Conservation (phyloP, 75 land plant species). For the Pinus taeda region DNA sequence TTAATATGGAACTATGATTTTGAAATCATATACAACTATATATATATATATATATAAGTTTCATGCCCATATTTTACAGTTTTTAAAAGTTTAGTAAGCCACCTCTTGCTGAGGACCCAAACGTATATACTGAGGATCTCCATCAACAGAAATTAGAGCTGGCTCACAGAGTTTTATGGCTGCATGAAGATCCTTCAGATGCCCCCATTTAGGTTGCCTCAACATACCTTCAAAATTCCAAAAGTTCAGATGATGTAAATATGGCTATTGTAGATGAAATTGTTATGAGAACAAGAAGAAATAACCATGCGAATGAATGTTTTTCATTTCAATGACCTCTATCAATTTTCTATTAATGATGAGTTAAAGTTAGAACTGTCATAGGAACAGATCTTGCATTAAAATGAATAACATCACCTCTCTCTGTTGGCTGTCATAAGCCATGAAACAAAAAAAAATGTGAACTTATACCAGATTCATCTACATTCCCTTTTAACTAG, state of each 20-base stretch:
- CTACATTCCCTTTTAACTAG: too few relatives aligned
- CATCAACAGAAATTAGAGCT: constrained; percentile 36
- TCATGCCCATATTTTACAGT: too few relatives aligned
- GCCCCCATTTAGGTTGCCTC: constrained; percentile 68
- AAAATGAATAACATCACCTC: too few relatives aligned
- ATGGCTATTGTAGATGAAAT: too few relatives aligned
- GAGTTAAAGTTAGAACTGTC: not conserved
- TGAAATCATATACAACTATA: not conserved
- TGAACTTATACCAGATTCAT: too few relatives aligned
- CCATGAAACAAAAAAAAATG: too few relatives aligned
- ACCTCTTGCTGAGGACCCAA: constrained; percentile 59
- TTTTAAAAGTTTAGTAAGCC: not conserved
- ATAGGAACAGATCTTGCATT: not conserved
- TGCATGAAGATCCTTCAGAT: constrained; percentile 60
- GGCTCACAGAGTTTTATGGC: constrained; percentile 68
- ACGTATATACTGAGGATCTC: constrained; percentile 35
- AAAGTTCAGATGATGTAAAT: not conserved
- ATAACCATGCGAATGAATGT: too few relatives aligned
- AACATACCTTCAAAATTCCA: constrained; percentile 24
- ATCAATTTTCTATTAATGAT: too few relatives aligned
- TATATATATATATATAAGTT: too few relatives aligned
- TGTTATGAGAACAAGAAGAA: too few relatives aligned
- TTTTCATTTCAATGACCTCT: too few relatives aligned
- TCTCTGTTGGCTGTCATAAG: too few relatives aligned
- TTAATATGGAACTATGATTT: not conserved